Base-by-base conservation (phyloP, 2,329 filamentous ascomycete species). In the Fusarium illudens region DNA sequence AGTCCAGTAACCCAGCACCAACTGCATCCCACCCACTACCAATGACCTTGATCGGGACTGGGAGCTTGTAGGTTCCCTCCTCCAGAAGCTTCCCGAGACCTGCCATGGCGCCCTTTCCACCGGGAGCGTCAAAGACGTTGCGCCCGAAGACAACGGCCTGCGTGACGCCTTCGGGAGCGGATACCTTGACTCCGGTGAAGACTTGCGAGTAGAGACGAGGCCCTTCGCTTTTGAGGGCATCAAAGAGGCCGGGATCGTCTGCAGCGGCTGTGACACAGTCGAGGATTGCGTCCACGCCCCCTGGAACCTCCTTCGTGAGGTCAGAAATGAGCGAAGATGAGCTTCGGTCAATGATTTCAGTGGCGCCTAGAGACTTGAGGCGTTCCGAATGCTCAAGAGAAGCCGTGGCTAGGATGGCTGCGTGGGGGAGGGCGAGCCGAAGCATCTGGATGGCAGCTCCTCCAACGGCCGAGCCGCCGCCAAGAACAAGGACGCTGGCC, bases 361-460 rank as follows among this genome's bases (percentile, higher is more conserved):
- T 58, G 27, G 62, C 68, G 3, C 68, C 68, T 2, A 67, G 54
- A 12, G 27, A 33, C 7, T 37, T 15, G 15, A 71, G 55, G 29
- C 69, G 49, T 11, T 49, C 32, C 3, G 17, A 13, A 19, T 70
- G 68, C 30, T 60, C 60, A 6, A 22, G 49, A 13, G 68, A 71
- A 3, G 66, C 58, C 6, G 66, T 67, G 17, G 61, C 19, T 5
- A 71, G 13, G 57, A 71, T 63, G 5, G 33, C 20, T 13, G 60
- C 66, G 19, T 58, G 19, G 7, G 70, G 70, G 11, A 71, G 46
- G 10, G 68, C 64, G 11, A 34, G 36, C 9, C 70, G 66, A 11
- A 71, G 62, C 61, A 72, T 51, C 52, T 71, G 68, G 27, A 71
- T 68, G 11, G 66, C 67, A 6, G 68, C 68, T 25, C 66, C 59